Conservation (phyloP, 208 protist species). For the Novymonas esmeraldas region DNA sequence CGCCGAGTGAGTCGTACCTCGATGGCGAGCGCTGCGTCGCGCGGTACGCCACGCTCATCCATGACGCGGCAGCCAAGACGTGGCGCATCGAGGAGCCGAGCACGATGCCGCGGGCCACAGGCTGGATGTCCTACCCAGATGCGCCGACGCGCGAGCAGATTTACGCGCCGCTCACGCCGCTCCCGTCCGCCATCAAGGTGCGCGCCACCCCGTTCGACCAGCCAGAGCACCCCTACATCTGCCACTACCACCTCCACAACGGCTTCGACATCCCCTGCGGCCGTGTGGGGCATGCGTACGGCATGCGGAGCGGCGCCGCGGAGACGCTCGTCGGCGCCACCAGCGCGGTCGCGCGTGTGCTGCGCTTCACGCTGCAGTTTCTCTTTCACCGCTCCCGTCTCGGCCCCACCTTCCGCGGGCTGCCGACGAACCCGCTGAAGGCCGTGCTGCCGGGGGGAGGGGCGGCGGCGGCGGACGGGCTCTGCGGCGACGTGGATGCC, state of each 20-base stretch:
- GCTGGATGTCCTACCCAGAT: constrained; percentile 69
- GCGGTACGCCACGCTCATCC: constrained; percentile 44
- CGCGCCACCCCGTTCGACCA: constrained; percentile 46
- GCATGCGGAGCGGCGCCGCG: constrained; percentile 36
- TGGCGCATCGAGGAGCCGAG: constrained; percentile 45
- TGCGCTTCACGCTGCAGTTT: constrained; percentile 63
- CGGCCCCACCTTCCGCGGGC: constrained; percentile 35
- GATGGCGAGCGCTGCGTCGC: constrained; percentile 67
- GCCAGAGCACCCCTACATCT: constrained; percentile 47
- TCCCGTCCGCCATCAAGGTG: constrained; percentile 38
- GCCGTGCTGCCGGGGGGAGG: constrained; percentile 30
- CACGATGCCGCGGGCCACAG: constrained; percentile 33
- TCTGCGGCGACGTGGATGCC: constrained; percentile 28
- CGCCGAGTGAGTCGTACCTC: constrained; percentile 50
- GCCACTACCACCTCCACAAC: constrained; percentile 36
- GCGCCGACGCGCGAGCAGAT: constrained; percentile 46
- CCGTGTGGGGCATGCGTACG: constrained; percentile 31
- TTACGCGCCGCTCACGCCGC: constrained; percentile 43
- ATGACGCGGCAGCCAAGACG: constrained; percentile 33
- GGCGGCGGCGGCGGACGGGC: constrained; percentile 14
- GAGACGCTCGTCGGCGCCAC: constrained; percentile 48
- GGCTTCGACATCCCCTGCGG: constrained; percentile 37
- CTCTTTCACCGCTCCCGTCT: constrained; percentile 55
- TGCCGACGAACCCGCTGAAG: constrained; percentile 60
- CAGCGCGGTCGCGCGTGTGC: constrained; percentile 51